A percentile compares a stretch with the other conserved stretches of the same genome.
Conservation (phyloP, 2,329 filamentous ascomycete species). For the Endocalyx cinctus region DNA sequence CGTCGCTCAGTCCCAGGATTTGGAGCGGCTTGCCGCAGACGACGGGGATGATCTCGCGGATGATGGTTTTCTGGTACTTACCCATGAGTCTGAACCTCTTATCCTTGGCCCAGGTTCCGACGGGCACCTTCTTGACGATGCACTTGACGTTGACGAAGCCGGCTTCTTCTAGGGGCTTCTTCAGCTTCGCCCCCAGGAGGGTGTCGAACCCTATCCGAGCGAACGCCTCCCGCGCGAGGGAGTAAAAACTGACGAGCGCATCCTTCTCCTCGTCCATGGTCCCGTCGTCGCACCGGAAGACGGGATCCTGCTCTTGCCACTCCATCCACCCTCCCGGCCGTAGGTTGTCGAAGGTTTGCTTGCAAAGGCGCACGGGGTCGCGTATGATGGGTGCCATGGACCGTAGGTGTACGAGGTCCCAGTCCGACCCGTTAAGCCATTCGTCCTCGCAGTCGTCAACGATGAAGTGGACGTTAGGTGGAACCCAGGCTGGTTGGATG, state of each 20-base stretch:
- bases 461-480: constrained; percentile 46
- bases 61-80: constrained; percentile 17
- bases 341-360: constrained; percentile 32
- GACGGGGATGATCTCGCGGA: constrained; percentile 12
- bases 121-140: constrained; percentile 39
- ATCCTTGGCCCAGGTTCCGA: constrained; percentile 41
- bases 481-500: constrained; percentile 29
- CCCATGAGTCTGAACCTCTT: constrained; percentile 37
- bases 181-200: constrained; percentile 30
- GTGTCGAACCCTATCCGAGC: constrained; percentile 34
- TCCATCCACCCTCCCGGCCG: constrained; percentile 48
- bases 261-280: constrained; percentile 36
- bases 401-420: constrained; percentile 49
- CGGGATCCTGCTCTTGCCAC: constrained; percentile 41
- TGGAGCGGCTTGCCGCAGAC: constrained; percentile 7
- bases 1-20: constrained; percentile 9
- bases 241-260: constrained; percentile 28
- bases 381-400: constrained; percentile 46
- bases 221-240: constrained; percentile 22
- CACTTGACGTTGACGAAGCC: constrained; percentile 39
- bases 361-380: constrained; percentile 45
- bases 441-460: constrained; percentile 50
- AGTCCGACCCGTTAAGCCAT: constrained; percentile 41
- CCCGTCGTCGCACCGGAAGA: constrained; percentile 35
- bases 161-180: constrained; percentile 22